Evolutionary conservation across 2,329 filamentous ascomycete genomes (phyloP).

Genomic region (Diatrype stigma): DNA sequence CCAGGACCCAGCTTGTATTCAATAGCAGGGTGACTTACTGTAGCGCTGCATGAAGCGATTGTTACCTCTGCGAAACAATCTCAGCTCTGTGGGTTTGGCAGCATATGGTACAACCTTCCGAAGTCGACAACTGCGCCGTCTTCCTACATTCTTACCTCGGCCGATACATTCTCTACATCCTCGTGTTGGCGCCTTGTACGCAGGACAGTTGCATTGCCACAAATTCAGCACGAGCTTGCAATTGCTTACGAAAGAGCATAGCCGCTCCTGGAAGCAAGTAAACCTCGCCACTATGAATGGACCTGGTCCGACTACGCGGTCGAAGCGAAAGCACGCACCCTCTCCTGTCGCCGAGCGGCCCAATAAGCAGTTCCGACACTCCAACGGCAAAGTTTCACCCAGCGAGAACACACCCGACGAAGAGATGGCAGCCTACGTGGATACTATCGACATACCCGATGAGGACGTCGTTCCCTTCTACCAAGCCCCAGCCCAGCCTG

Average conservation of each 20-base stretch:
- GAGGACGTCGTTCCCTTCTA: conserved; percentile 38
- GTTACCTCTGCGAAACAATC: conserved; percentile 10
- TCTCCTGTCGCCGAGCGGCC: conserved; percentile 38
- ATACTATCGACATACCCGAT: conserved; percentile 38
- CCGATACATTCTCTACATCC: not conserved
- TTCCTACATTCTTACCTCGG: not conserved
- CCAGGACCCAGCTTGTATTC: too few species aligned
- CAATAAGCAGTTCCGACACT: conserved; percentile 38
- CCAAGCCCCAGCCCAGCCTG: conserved; percentile 27
- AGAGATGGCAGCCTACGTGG: conserved; percentile 18
- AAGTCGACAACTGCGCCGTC: not conserved
- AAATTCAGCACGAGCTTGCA: conserved; percentile 4
- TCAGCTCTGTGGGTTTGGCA: conserved; percentile 8
- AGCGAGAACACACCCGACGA: conserved; percentile 47
- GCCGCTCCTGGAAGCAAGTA: not conserved
- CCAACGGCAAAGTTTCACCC: conserved; percentile 46
- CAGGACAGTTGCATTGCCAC: not conserved
- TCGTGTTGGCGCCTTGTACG: too few species aligned
- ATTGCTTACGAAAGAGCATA: conserved; percentile 2
- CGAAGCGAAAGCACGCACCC: conserved; percentile 48
- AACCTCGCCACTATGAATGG: conserved; percentile 38
- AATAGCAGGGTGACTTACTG: too few species aligned
- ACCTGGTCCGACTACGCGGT: conserved; percentile 34
- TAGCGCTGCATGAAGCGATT: conserved; percentile 21
- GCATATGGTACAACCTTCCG: conserved; percentile 6